Percentiles rank a stretch among this genome's conserved stretches.
Conservation (phyloP, 306 rosid species). For the Vigna nakashimae region DNA sequence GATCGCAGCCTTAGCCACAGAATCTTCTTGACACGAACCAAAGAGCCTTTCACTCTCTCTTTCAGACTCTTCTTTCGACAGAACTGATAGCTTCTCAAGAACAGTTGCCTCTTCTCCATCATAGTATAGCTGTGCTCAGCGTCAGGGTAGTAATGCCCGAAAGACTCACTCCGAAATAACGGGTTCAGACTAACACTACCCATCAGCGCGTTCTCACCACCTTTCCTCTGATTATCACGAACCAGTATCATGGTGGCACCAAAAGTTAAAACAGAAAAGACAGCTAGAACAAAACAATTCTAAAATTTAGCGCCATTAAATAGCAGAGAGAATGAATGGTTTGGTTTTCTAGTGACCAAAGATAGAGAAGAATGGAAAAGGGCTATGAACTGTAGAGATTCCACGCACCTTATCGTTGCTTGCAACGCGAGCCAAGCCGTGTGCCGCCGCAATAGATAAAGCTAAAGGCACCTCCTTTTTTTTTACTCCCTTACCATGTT, state of each 20-base stretch:
- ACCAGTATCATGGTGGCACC: conserved; percentile 37
- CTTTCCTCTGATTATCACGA: conserved; percentile 8
- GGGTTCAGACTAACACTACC: conserved; percentile 33
- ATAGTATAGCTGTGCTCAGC: conserved; percentile 50
- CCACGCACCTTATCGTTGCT: conserved; percentile 43
- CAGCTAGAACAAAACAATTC: neutral
- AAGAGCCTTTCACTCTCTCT: conserved; percentile 65
- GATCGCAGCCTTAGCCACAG: conserved; percentile 58
- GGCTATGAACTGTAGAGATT: conserved; percentile 37
- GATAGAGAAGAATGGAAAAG: neutral
- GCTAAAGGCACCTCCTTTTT: neutral
- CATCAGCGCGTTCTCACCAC: conserved; percentile 21
- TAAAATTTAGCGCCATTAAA: conserved; percentile 21
- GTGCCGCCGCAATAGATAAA: conserved; percentile 58
- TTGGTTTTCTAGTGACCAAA: neutral
- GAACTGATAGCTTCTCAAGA: conserved; percentile 87
- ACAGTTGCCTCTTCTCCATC: conserved; percentile 85
- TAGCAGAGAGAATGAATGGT: neutral
- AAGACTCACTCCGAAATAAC: conserved; percentile 60
- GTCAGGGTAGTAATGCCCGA: conserved; percentile 46
- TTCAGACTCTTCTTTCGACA: conserved; percentile 59
- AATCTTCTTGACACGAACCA: conserved; percentile 61
- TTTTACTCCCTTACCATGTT: neutral
- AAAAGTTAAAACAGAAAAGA: neutral
- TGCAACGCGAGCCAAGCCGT: conserved; percentile 36